Evolutionary conservation across 1,284 basidiomycete genomes (phyloP), one percentile per base, ranked within the genome.

Genomic region (Cryptococcus sp.): DNA sequence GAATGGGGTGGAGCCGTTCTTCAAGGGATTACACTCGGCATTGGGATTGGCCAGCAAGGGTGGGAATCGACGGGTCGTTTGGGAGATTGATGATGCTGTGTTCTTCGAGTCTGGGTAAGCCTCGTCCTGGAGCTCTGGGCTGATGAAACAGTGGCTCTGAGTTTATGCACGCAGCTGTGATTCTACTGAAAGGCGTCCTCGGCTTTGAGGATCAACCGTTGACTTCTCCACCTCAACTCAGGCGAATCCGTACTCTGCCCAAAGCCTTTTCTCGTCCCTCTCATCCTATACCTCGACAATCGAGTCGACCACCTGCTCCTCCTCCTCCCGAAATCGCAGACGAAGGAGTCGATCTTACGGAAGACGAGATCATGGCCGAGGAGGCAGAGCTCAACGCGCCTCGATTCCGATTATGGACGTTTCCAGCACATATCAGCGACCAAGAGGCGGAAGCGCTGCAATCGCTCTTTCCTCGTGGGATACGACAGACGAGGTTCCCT

Each of bases 11-110:
- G 65, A 69, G 34, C 70, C 70, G 6, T 71, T 72, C 57, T 71
- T 71, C 53, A 54, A 58, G 16, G 68, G 63, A 1, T 50, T 72
- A 4, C 70, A 62, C 57, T 60, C 58, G 1, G 59, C 53, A 66
- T 65, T 44, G 47, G 68, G 21, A 62, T 61, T 3, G 53, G 57
- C 10, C 19, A 43, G 12, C 44, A 37, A 14, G 50, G 51, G 19
- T 63, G 65, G 7, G 14, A 67, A 66, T 16, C 63, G 56, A 2
- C 45, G 69, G 4, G 59, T 71, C 1, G 63, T 68, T 5, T 72
- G 70, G 70, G 70, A 72, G 50, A 50, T 72, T 9, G 68, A 72
- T 54, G 70, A 72, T 60, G 70, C 70, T 4, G 65, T 72, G 3
- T 69, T 71, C 47, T 52, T 69, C 43, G 67, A 72, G 47, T 65